Evolutionary conservation across 176 grass and related monocot species (phyloP), one percentile per base, ranked within the genome.

Genomic region (Aegilops speltoides): DNA sequence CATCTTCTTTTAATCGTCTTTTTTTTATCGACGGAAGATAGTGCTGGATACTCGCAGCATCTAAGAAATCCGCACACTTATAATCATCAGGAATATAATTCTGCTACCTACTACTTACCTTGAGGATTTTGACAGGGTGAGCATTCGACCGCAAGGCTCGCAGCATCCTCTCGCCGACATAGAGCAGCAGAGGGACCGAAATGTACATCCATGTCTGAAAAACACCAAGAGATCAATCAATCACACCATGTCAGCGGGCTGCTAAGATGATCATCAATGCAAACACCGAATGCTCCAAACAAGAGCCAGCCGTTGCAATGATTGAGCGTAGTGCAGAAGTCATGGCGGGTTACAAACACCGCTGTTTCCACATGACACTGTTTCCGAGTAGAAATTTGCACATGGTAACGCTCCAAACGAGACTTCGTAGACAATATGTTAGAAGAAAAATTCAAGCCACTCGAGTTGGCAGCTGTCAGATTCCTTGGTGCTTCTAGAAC

Each of bases 161-260:
- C 10, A 99, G 84, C 65, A 84, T 91, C 83, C 97, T 84, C 40
- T 96, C 97, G 50, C 97, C 97, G 2, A 92, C 83, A 32, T 99
- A 99, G 38, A 96, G 73, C 15, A 85, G 36, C 89, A 99, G 82
- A 1, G 97, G 97, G 57, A 99, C 77, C 14, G 94, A 87, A 70
- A 99, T 94, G 90, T 99, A 99, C 92, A 99, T 99, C 97, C 97
- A 99, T 90, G 97, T 99, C 97, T 99, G 91, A 50, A 40, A 87
- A 87, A 67, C 38, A 79, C 32, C 81, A 79, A 17, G 69, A 79
- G 54, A 77, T 45, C 2, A 46, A 45, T 12, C 14, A 57, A 59
- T 59, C 7, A 59, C 50, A 65, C 19, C 83, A 40, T 59, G 62
- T 81, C 38, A 89, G 63, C 4, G 1, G 16, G 6, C 77, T 52